Conservation (phyloP, 73 alveolate species). For the Tetrahymena elliotti region DNA sequence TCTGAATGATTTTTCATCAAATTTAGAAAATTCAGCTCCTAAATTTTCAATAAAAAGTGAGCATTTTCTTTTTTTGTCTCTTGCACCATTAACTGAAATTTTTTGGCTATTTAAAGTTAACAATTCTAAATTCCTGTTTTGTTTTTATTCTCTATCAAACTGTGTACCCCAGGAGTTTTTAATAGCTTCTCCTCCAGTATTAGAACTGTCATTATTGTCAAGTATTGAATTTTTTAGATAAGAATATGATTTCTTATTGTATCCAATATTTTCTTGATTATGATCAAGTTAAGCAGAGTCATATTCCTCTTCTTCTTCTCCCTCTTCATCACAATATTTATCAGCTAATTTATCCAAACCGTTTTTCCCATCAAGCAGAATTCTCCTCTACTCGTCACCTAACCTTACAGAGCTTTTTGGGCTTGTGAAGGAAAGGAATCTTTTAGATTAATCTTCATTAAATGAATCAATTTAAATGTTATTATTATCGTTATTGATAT, state of each 20-base stretch:
- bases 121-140: background rate
- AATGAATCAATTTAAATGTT: background rate
- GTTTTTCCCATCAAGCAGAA: background rate
- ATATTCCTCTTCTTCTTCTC: background rate
- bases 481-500: background rate
- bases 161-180: background rate
- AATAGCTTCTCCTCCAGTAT: background rate
- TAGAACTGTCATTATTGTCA: background rate
- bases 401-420: background rate
- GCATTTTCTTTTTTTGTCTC: background rate
- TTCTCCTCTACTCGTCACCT: background rate
- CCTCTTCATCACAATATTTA: background rate
- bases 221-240: background rate
- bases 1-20: background rate
- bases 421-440: background rate
- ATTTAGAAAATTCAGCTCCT: background rate
- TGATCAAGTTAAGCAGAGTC: background rate
- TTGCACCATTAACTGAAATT: background rate
- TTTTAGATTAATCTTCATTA: background rate
- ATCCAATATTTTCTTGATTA: background rate
- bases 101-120: background rate
- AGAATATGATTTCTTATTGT: background rate
- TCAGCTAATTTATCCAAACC: background rate
- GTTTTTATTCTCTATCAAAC: background rate
- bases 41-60: background rate